Base-by-base conservation (phyloP, 2,329 filamentous ascomycete species). In the Mycosphaerelloides madeirae region DNA sequence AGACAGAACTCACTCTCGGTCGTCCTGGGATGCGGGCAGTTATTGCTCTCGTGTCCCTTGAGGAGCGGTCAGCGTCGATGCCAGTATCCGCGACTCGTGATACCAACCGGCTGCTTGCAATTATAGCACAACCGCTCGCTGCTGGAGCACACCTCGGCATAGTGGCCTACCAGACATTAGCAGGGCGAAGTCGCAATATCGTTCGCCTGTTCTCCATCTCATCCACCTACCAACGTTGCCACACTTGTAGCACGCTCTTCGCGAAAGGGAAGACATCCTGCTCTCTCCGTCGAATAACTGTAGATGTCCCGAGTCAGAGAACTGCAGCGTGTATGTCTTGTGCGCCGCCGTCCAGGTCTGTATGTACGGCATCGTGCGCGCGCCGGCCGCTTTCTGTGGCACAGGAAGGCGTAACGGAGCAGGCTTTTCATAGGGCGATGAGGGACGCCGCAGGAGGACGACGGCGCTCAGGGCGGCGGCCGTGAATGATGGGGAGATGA, bases 41-140 rank as follows among this genome's bases (percentile, higher is more conserved):
- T 86, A 75, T 95, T 97, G 57, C 91, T 97, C 76, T 98, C 93
- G 72, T 98, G 93, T 68, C 88, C 85, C 81, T 63, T 56, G 42
- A 43, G 33, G 9, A 52, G 48, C 54, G 50, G 51, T 61, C 54
- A 61, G 53, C 42, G 43, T n/a, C n/a, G 43, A 37, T 53, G 52
- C 42, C 46, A 66, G 58, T 71, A 69, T 35, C 44, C 40, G 55
- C 59, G 37, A 22, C 20, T 36, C 33, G 29, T 36, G 31, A 32
- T 46, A 62, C 57, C 70, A 83, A 82, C 85, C 52, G 86, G 86
- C 74, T 91, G 85, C 77, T 91, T 91, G 90, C 93, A 98, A 79
- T 98, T 98, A 77, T 98, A 98, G 84, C 93, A 98, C 64, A 98
- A 85, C 65, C 93, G 87, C 79, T 98, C 91, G 49, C 90, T 86